These are phyloP conservation scores for Sporothrix pallida DNA, from an alignment of 2,329 filamentous ascomycete species.

Conservation along the genomic window DNA sequence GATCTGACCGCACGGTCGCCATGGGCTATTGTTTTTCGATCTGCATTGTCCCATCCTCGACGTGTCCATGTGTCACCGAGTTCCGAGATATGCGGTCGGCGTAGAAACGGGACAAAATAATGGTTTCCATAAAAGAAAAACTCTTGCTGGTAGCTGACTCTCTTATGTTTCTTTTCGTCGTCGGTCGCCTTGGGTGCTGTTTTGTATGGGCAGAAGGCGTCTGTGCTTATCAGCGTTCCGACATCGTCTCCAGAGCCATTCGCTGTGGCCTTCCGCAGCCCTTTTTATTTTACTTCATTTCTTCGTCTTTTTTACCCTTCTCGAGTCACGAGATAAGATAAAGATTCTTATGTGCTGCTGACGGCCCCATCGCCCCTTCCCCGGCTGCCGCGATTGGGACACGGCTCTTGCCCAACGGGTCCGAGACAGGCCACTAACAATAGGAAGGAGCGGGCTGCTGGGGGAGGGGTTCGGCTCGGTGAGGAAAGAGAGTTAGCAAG, in stretches of 20 bases:
- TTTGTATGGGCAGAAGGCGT: background rate
- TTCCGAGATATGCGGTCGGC: background rate
- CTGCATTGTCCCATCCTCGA: background rate
- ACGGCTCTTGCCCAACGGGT: constrained; percentile 4
- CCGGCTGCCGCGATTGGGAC: constrained; percentile 19
- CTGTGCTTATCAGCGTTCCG: background rate
- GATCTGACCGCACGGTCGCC: background rate
- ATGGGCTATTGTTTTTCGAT: background rate
- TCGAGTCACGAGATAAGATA: background rate
- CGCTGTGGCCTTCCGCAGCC: background rate
- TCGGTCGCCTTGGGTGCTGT: background rate
- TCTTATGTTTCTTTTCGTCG: background rate
- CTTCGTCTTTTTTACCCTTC: background rate
- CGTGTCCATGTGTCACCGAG: background rate
- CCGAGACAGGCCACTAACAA: constrained; percentile 13
- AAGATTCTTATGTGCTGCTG: background rate
- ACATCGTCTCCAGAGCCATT: background rate
- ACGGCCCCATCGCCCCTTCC: background rate
- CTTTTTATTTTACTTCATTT: background rate
- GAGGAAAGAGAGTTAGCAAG: constrained; percentile 28
- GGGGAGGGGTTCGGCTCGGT: constrained; percentile 20
- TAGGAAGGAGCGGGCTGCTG: background rate
- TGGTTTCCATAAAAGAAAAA: background rate
- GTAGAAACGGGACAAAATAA: no score
- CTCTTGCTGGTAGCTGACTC: constrained; percentile 10